Percentiles rank a stretch among this genome's conserved stretches.
Evolutionary conservation across 208 protist genomes (phyloP).

Genomic region (Naegleria lovaniensis): DNA sequence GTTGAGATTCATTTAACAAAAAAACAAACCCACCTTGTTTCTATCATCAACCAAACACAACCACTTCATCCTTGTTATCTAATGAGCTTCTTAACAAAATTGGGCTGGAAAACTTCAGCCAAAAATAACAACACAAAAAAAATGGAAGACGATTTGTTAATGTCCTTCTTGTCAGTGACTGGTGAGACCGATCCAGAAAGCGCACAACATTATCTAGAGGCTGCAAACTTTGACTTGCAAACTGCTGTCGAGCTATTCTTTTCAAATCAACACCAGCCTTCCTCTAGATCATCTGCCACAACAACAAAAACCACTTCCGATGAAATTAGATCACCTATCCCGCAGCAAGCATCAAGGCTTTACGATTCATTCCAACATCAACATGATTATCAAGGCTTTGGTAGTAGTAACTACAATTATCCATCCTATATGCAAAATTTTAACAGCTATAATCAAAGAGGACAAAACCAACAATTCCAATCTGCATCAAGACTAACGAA

Average conservation of each 20-base stretch:
- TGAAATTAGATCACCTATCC: not conserved
- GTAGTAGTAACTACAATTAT: not conserved
- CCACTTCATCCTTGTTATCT: too few relatives aligned
- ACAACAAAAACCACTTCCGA: not conserved
- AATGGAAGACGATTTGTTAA: not conserved
- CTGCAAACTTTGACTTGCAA: not conserved
- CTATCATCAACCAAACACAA: too few relatives aligned
- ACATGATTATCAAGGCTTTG: not conserved
- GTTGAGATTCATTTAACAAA: too few relatives aligned
- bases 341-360: not conserved
- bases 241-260: not conserved
- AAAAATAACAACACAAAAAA: not conserved
- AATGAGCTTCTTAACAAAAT: not conserved
- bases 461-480: not conserved
- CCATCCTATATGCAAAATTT: not conserved
- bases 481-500: not conserved
- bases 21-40: too few relatives aligned
- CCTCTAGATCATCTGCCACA: not conserved
- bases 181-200: not conserved
- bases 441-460: not conserved
- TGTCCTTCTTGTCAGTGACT: not conserved
- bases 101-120: not conserved
- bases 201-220: not conserved
- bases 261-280: not conserved
- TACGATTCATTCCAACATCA: not conserved